Conservation (phyloP, 352 stramenopile species). For the Thalassiosira hispida region DNA sequence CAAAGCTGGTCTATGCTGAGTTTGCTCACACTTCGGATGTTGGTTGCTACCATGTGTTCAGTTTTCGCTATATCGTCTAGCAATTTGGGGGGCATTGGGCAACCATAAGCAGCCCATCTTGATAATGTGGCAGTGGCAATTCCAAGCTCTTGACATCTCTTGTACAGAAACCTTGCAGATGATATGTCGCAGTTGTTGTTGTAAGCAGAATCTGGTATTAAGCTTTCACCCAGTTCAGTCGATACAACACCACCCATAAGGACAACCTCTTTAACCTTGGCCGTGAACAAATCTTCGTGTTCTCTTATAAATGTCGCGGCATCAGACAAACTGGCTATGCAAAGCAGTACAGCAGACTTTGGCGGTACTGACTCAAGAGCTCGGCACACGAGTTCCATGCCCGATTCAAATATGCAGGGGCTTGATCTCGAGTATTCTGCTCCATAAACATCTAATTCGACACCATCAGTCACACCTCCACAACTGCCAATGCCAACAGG, state of each 20-base stretch:
- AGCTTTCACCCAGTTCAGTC: constrained; percentile 40
- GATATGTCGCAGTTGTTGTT: constrained; percentile 68
- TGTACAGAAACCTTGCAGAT: constrained; percentile 57
- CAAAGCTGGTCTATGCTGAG: constrained; percentile 61
- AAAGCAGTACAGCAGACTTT: constrained; percentile 57
- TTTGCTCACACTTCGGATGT: constrained; percentile 56
- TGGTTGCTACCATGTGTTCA: constrained; percentile 64
- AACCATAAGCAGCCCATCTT: constrained; percentile 62
- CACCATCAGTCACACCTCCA: constrained; percentile 42
- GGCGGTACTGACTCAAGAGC: constrained; percentile 54
- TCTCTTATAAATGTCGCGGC: constrained; percentile 56
- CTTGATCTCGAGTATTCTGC: constrained; percentile 58
- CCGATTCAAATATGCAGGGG: constrained; percentile 60
- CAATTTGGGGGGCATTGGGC: constrained; percentile 50
- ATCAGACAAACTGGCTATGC: constrained; percentile 64
- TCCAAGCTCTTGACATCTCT: constrained; percentile 59
- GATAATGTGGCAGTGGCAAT: constrained; percentile 58
- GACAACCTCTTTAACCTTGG: constrained; percentile 62
- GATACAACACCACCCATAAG: constrained; percentile 61
- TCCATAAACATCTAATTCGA: constrained; percentile 58
- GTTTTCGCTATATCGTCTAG: constrained; percentile 57
- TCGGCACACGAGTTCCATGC: constrained; percentile 45
- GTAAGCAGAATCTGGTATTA: constrained; percentile 60
- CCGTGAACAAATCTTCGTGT: constrained; percentile 55
- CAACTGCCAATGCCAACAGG: constrained; percentile 57